A percentile compares a stretch with the other conserved stretches of the same genome.
These are phyloP conservation scores for Penicillium olsonii DNA, from an alignment of 2,329 filamentous ascomycete species.

Conservation along the genomic window DNA sequence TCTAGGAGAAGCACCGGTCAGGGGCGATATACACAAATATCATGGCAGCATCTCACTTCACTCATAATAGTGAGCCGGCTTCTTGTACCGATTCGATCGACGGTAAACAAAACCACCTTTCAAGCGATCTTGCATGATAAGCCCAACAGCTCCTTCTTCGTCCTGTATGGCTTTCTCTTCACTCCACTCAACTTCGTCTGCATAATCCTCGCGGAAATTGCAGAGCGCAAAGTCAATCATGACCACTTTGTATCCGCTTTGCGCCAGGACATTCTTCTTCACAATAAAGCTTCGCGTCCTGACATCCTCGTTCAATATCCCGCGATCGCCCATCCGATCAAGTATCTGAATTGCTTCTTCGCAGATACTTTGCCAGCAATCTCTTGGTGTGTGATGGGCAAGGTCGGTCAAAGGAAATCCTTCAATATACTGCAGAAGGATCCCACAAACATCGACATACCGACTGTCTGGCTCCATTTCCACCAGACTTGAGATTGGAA, in stretches of 20 bases:
- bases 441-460: slow-evolving; percentile 6
- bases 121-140: slow-evolving; percentile 18
- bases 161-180: slow-evolving; percentile 16
- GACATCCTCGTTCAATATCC: slow-evolving; percentile 23
- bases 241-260: neutral
- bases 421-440: neutral
- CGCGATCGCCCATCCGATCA: slow-evolving; percentile 14
- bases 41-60: too few species aligned
- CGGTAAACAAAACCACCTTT: slow-evolving; percentile 18
- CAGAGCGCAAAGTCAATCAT: neutral
- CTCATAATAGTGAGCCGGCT: too few species aligned
- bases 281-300: slow-evolving; percentile 14
- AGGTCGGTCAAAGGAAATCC: slow-evolving; percentile 16
- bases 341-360: slow-evolving; percentile 24
- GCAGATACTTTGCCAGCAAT: slow-evolving; percentile 20
- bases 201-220: slow-evolving; percentile 14
- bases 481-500: neutral
- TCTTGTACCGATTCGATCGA: slow-evolving; percentile 10
- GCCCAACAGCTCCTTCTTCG: slow-evolving; percentile 22
- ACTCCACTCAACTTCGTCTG: slow-evolving; percentile 14
- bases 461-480: neutral
- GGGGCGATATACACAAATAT: too few species aligned
- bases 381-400: slow-evolving; percentile 5
- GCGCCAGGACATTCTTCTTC: neutral
- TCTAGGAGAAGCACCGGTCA: too few species aligned